Percentiles rank a stretch among this genome's conserved stretches.
These are phyloP conservation scores for Fusarium anthophilum DNA, from an alignment of 2,329 filamentous ascomycete species.

Conservation along the genomic window DNA sequence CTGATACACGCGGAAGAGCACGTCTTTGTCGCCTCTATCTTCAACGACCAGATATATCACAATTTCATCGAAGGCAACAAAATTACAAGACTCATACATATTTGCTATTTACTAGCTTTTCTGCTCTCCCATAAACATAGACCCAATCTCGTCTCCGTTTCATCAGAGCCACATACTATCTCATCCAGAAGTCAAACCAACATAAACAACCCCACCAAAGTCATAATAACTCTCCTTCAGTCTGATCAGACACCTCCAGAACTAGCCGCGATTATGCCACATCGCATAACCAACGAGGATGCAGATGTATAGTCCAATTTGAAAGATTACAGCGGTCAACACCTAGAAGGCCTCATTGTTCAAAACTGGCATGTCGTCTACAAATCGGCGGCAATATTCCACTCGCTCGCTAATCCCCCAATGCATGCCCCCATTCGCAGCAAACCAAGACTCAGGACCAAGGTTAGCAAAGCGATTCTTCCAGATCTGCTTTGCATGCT, in stretches of 20 bases:
- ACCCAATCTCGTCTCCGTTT: background rate
- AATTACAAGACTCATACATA: background rate
- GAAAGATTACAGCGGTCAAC: rapidly evolving
- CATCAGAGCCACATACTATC: too few species aligned
- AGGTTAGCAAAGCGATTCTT: too few species aligned
- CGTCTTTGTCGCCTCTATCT: rapidly evolving
- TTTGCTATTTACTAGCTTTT: background rate
- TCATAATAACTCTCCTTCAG: background rate
- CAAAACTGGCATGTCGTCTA: rapidly evolving
- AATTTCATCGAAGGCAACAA: rapidly evolving
- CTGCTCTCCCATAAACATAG: rapidly evolving
- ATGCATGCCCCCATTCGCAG: rapidly evolving
- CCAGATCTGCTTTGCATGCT: background rate
- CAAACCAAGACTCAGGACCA: background rate
- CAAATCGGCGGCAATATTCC: rapidly evolving
- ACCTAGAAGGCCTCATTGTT: background rate
- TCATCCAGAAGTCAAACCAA: background rate
- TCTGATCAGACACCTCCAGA: background rate
- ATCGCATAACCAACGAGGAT: rapidly evolving
- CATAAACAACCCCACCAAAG: background rate
- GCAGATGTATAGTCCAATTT: rapidly evolving
- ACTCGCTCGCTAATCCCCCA: rapidly evolving
- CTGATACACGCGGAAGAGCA: rapidly evolving
- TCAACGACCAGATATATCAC: rapidly evolving
- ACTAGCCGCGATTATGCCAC: background rate